Evolutionary conservation across 192 early-diverging fungal species (phyloP).

Genomic region (Mortierella antarctica): DNA sequence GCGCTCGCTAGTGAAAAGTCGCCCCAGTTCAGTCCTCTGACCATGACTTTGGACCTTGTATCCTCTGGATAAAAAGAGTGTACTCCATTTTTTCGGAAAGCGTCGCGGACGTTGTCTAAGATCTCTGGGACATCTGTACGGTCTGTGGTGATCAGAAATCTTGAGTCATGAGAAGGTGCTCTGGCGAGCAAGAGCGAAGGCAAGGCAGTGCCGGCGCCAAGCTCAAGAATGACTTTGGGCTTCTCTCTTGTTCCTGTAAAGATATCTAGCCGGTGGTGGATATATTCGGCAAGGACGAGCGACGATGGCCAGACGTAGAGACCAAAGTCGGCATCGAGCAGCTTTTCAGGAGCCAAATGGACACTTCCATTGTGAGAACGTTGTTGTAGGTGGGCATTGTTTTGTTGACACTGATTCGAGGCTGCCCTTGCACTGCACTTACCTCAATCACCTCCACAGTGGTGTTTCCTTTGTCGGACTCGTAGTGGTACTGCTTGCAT

Average conservation of each 20-base stretch:
- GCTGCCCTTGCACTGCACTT: not conserved
- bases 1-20: constrained; percentile 31
- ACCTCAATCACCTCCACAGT: constrained; percentile 39
- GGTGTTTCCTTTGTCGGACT: not conserved
- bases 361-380: no score
- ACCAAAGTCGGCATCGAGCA: constrained; percentile 68
- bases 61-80: constrained; percentile 12
- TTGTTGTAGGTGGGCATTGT: not conserved
- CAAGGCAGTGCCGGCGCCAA: constrained; percentile 74
- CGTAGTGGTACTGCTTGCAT: constrained; percentile 33
- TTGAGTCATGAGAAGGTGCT: not conserved
- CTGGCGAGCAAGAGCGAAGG: constrained; percentile 69
- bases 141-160: constrained; percentile 54
- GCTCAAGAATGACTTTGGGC: constrained; percentile 52
- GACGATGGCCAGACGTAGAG: constrained; percentile 81
- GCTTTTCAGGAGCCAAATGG: constrained; percentile 29
- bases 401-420: not conserved
- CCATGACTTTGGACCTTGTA: constrained; percentile 29
- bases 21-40: constrained; percentile 62
- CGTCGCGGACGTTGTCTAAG: constrained; percentile 50
- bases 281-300: constrained; percentile 69
- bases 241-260: constrained; percentile 32
- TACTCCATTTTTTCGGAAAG: constrained; percentile 49
- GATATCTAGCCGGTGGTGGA: constrained; percentile 52
- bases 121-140: constrained; percentile 53